These are phyloP conservation scores for Epichloe amarillans DNA, from an alignment of 2,329 filamentous ascomycete species.

Conservation along the genomic window DNA sequence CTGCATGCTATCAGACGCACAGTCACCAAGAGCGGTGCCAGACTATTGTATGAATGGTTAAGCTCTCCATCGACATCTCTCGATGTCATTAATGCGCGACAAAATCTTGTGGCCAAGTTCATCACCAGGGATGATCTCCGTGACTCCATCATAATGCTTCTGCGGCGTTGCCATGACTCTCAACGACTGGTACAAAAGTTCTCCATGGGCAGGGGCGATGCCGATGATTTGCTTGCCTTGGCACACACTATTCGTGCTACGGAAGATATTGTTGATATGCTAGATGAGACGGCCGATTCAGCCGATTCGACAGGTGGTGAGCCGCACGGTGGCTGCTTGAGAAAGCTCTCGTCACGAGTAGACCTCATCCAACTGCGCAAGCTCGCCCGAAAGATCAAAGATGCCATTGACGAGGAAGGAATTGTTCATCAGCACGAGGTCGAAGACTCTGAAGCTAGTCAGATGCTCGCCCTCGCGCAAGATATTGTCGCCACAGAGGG, in stretches of 20 bases:
- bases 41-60: constrained; percentile 75
- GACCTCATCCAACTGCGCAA: constrained; percentile 51
- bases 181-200: constrained; percentile 90
- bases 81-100: constrained; percentile 59
- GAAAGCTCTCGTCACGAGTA: constrained; percentile 41
- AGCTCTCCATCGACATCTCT: constrained; percentile 83
- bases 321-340: constrained; percentile 22
- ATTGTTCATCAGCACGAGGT: constrained; percentile 67
- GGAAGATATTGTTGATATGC: constrained; percentile 44
- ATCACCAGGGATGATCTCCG: constrained; percentile 55
- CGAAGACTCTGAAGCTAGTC: constrained; percentile 57
- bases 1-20: constrained; percentile 83
- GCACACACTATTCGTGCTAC: constrained; percentile 70
- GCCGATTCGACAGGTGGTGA: constrained; percentile 5
- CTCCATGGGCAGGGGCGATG: constrained; percentile 77
- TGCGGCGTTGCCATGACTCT: constrained; percentile 70
- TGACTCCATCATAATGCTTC: constrained; percentile 52
- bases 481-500: constrained; percentile 56
- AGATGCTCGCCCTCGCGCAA: constrained; percentile 61
- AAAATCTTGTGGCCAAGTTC: constrained; percentile 71
- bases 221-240: constrained; percentile 77
- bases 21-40: constrained; percentile 79
- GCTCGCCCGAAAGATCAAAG: constrained; percentile 57
- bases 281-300: constrained; percentile 16
- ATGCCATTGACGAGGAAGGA: constrained; percentile 85